These are phyloP conservation scores for Pestalotiopsis fici DNA, from an alignment of 2,329 filamentous ascomycete species.

Conservation along the genomic window DNA sequence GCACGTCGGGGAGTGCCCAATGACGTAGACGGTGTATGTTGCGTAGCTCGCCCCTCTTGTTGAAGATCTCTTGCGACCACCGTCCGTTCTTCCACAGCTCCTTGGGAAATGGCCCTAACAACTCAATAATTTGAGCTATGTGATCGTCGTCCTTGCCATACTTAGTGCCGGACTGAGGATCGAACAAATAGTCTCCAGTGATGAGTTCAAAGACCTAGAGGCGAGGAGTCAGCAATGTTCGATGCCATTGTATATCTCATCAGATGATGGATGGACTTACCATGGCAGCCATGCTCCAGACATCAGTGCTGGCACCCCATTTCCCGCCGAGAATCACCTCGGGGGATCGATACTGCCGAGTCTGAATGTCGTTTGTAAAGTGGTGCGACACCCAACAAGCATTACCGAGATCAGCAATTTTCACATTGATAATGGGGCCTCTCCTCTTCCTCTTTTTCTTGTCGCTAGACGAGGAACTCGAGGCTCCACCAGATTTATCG, in stretches of 20 bases:
- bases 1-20: constrained; percentile 91
- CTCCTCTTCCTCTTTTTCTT: constrained; percentile 66
- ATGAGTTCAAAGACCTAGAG: constrained; percentile 91
- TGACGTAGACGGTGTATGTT: constrained; percentile 96
- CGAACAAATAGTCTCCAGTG: constrained; percentile 97
- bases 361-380: constrained; percentile 99
- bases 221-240: not conserved
- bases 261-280: constrained; percentile 53
- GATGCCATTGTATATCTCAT: not conserved
- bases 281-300: constrained; percentile 99
- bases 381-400: constrained; percentile 99
- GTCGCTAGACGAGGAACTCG: constrained; percentile 48
- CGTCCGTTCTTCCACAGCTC: constrained; percentile 89
- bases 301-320: constrained; percentile 98
- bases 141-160: constrained; percentile 99
- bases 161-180: constrained; percentile 96
- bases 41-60: constrained; percentile 92
- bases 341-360: constrained; percentile 92
- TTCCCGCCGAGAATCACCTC: constrained; percentile 96
- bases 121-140: constrained; percentile 97
- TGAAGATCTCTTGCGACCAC: constrained; percentile 99
- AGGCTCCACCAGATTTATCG: constrained; percentile 60
- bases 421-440: constrained; percentile 82
- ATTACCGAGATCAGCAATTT: constrained; percentile 97
- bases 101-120: constrained; percentile 91